Conservation (phyloP, 2,329 filamentous ascomycete species). For the Cladobotryum mycophilum region DNA sequence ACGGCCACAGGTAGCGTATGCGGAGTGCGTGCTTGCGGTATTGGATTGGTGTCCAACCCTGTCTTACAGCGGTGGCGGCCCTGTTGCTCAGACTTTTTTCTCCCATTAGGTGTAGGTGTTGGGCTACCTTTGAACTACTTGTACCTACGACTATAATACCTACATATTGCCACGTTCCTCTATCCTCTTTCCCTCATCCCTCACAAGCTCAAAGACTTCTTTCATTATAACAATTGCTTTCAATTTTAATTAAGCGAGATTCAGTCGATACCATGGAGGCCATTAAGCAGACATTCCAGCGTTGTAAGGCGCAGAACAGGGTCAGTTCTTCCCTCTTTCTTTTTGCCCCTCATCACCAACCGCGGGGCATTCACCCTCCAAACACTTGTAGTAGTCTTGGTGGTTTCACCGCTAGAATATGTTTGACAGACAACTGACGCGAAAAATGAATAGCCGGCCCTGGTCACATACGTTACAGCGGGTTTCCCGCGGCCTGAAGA, state of each 20-base stretch:
- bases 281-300: slow-evolving; percentile 53
- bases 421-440: slow-evolving; percentile 10
- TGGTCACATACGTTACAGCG: slow-evolving; percentile 94
- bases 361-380: slow-evolving; percentile 3
- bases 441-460: slow-evolving; percentile 55
- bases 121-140: too few relatives aligned
- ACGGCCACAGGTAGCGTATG: background rate
- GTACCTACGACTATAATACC: too few relatives aligned
- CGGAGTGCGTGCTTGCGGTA: slow-evolving; percentile 13
- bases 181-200: background rate
- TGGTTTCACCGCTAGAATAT: too few relatives aligned
- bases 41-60: background rate
- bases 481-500: slow-evolving; percentile 80
- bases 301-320: slow-evolving; percentile 53
- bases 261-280: slow-evolving; percentile 41
- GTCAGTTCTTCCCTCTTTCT: slow-evolving; percentile 33
- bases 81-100: too few relatives aligned
- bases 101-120: too few relatives aligned
- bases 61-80: too few relatives aligned
- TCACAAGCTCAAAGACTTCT: background rate
- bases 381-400: background rate
- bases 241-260: background rate
- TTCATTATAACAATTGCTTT: background rate
- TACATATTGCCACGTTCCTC: background rate
- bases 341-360: slow-evolving; percentile 20